These are phyloP conservation scores for Truncatella angustata DNA, from an alignment of 2,329 filamentous ascomycete genomes.

Conservation along the genomic window DNA sequence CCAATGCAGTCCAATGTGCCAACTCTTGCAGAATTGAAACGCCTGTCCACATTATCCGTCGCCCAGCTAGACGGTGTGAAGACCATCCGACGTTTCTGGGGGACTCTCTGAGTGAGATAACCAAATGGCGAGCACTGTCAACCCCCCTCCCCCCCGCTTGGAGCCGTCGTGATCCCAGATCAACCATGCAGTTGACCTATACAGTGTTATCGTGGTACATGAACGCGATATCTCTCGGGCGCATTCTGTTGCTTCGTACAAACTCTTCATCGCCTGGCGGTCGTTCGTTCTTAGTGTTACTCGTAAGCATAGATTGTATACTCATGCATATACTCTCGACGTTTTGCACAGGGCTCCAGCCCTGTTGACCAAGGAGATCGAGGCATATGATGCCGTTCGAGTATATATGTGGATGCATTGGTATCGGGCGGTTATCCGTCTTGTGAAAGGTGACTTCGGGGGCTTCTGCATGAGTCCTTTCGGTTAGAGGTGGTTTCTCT, in stretches of 20 bases:
- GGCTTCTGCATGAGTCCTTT: slow-evolving; percentile 59
- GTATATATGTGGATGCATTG: slow-evolving; percentile 97
- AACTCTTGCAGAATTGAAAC: slow-evolving; percentile 10
- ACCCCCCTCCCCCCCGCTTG: no score
- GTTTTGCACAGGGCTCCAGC: slow-evolving; percentile 96
- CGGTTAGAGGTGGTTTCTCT: no score
- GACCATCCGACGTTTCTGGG: no score
- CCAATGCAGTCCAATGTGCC: slow-evolving; percentile 5
- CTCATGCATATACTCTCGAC: slow-evolving; percentile 97
- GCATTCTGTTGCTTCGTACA: slow-evolving; percentile 72
- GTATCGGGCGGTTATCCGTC: slow-evolving; percentile 66
- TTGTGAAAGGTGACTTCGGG: slow-evolving; percentile 90
- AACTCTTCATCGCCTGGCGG: slow-evolving; percentile 90
- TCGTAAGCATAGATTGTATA: slow-evolving; percentile 96
- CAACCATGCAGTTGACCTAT: no score
- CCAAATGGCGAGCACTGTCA: no score
- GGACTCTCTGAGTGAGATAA: no score
- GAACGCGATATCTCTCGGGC: slow-evolving; percentile 88
- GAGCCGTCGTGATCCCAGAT: no score
- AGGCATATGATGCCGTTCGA: slow-evolving; percentile 98
- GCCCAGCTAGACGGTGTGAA: no score
- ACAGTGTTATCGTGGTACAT: slow-evolving; percentile 89
- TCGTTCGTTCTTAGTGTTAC: slow-evolving; percentile 87
- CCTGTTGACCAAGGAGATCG: slow-evolving; percentile 81
- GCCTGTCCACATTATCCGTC: slow-evolving; percentile 15